phyloP scores from a whole-genome alignment of 495 filamentous ascomycete species.

The Cladorrhinum samala region DNA sequence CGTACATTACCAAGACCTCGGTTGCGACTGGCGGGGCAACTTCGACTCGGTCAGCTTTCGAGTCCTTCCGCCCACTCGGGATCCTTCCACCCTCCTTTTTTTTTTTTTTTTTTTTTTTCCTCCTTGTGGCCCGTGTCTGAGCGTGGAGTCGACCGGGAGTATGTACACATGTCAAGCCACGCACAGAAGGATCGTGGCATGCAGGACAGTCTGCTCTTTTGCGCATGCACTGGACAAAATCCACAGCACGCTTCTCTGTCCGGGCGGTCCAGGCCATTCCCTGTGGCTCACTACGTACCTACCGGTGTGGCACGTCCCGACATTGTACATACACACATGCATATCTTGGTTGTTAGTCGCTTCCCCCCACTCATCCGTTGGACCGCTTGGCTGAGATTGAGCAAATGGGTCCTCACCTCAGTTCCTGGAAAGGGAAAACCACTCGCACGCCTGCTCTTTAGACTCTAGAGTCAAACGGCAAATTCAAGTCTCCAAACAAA shows the following conservation, averaged over 20 bases:
- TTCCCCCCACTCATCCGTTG: neutral
- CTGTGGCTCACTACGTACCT: too few species aligned
- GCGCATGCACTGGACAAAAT: too few species aligned
- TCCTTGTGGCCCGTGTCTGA: constrained; percentile 5
- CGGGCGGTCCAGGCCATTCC: too few species aligned
- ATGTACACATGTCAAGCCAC: neutral
- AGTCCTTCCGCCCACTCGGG: constrained; percentile 13
- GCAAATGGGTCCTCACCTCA: too few species aligned
- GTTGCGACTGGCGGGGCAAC: constrained; percentile 16
- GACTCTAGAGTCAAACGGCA: neutral
- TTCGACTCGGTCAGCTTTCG: constrained; percentile 11
- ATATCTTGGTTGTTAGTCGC: neutral
- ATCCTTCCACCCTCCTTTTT: constrained; percentile 9
- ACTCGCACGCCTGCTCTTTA: neutral
- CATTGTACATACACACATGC: too few species aligned
- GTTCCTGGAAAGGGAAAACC: too few species aligned
- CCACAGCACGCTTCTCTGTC: too few species aligned
- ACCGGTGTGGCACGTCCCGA: too few species aligned
- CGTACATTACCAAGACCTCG: neutral
- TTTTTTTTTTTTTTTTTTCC: neutral
- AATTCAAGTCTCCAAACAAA: neutral
- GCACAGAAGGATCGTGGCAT: neutral
- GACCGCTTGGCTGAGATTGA: too few species aligned
- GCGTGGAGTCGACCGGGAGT: too few species aligned
- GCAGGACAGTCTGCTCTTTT: neutral